These are phyloP conservation scores for Boletellus sp. DNA, from an alignment of 1,284 basidiomycete species.

Conservation along the genomic window DNA sequence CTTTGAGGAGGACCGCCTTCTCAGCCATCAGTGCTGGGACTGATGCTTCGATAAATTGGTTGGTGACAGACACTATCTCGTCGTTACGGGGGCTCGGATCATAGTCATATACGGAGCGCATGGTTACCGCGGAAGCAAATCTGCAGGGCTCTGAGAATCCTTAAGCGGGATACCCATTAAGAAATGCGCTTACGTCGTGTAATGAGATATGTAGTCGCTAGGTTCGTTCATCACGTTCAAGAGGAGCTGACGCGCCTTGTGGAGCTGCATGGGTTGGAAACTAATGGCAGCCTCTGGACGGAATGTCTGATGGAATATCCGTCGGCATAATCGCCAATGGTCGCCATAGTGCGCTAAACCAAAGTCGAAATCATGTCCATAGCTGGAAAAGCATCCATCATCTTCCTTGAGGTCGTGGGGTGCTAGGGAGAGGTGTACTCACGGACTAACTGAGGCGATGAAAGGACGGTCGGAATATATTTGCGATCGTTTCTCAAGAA, in stretches of 20 bases:
- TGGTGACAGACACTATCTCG: slow-evolving; percentile 16
- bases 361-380: slow-evolving; percentile 16
- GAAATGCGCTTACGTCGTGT: slow-evolving; percentile 8
- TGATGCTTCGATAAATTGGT: slow-evolving; percentile 16
- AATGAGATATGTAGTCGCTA: slow-evolving; percentile 10
- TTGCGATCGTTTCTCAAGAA: slow-evolving; percentile 22
- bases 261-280: slow-evolving; percentile 13
- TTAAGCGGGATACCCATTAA: background rate
- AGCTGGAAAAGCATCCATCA: slow-evolving; percentile 4
- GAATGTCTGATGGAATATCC: slow-evolving; percentile 16
- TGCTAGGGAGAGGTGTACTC: background rate
- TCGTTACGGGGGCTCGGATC: slow-evolving; percentile 23
- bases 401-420: background rate
- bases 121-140: slow-evolving; percentile 17
- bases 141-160: slow-evolving; percentile 1
- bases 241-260: slow-evolving; percentile 16
- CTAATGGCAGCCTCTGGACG: background rate
- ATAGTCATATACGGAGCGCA: slow-evolving; percentile 23
- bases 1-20: slow-evolving; percentile 16
- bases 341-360: slow-evolving; percentile 17
- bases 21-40: slow-evolving; percentile 3
- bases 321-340: slow-evolving; percentile 13
- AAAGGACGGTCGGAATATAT: slow-evolving; percentile 23
- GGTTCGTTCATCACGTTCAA: slow-evolving; percentile 14
- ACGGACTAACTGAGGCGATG: slow-evolving; percentile 16